Evolutionary conservation across 1,139 yeast species (phyloP).

Genomic region (Saccharomyces hybrid): DNA sequence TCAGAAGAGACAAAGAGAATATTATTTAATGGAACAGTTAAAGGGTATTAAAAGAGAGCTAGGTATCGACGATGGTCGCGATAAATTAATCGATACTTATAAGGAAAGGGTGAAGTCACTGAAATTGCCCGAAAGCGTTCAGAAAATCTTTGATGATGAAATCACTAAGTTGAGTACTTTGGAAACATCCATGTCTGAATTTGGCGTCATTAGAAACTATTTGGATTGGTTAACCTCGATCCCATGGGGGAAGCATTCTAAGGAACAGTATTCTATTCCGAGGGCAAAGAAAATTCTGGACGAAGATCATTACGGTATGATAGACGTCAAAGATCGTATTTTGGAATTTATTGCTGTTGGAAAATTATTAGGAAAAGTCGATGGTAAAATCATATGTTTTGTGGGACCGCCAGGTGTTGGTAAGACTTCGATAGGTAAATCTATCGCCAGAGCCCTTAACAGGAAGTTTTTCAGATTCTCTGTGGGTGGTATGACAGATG

Average conservation of each 20-base stretch:
- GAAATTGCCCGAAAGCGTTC: conserved; percentile 71
- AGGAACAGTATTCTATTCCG: conserved; percentile 70
- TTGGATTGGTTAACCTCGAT: conserved; percentile 89
- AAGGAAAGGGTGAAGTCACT: conserved; percentile 69
- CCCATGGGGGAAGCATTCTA: conserved; percentile 89
- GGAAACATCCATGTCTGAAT: conserved; percentile 74
- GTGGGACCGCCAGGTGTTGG: conserved; percentile 99
- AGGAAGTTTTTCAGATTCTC: conserved; percentile 87
- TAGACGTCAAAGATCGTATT: conserved; percentile 74
- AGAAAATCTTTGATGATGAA: conserved; percentile 83
- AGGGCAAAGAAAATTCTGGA: conserved; percentile 65
- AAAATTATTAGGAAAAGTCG: conserved; percentile 75
- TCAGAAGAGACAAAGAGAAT: conserved; percentile 61
- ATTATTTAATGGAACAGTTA: conserved; percentile 56
- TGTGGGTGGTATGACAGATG: conserved; percentile 95
- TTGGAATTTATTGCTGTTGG: conserved; percentile 79
- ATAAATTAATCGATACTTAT: conserved; percentile 68
- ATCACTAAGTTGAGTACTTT: conserved; percentile 63
- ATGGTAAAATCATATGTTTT: conserved; percentile 88
- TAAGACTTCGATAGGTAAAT: conserved; percentile 90
- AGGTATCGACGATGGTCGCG: conserved; percentile 84
- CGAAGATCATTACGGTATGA: conserved; percentile 74
- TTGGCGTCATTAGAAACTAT: conserved; percentile 80
- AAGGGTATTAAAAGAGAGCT: conserved; percentile 80
- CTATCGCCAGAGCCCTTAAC: conserved; percentile 82